Evolutionary conservation across 306 rosid species (phyloP).

Genomic region (Cicer chorassanicum): DNA sequence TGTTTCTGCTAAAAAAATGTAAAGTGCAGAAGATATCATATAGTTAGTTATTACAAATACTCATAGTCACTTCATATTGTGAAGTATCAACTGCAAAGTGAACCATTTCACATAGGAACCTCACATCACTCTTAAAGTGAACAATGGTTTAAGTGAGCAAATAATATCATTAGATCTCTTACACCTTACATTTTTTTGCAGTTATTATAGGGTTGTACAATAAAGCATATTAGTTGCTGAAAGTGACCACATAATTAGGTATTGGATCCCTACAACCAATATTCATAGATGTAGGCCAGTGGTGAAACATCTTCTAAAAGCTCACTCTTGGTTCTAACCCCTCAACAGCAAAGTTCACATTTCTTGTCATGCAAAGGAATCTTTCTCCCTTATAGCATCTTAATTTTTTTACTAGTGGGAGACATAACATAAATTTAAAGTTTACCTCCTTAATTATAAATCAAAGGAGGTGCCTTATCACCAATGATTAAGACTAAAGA

Average conservation of each 20-base stretch:
- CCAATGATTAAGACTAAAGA: slow-evolving; percentile 4
- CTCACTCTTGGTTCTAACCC: background rate
- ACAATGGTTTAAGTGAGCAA: no score
- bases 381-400: slow-evolving; percentile 35
- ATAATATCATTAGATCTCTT: background rate
- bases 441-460: background rate
- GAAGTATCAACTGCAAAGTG: background rate
- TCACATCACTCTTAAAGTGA: no score
- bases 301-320: background rate
- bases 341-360: background rate
- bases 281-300: background rate
- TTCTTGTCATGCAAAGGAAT: slow-evolving; percentile 21
- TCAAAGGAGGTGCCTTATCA: slow-evolving; percentile 3
- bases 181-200: background rate
- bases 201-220: background rate
- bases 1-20: background rate
- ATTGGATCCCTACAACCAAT: background rate
- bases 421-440: slow-evolving; percentile 32
- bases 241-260: slow-evolving; percentile 20
- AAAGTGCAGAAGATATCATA: background rate
- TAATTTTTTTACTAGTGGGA: slow-evolving; percentile 30
- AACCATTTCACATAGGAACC: background rate
- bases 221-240: slow-evolving; percentile 3
- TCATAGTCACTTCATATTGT: background rate
- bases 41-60: background rate